Percentiles rank a stretch among this genome's conserved stretches.
phyloP scores from a whole-genome alignment of 345 rosid genomes.

The Linum tenue region DNA sequence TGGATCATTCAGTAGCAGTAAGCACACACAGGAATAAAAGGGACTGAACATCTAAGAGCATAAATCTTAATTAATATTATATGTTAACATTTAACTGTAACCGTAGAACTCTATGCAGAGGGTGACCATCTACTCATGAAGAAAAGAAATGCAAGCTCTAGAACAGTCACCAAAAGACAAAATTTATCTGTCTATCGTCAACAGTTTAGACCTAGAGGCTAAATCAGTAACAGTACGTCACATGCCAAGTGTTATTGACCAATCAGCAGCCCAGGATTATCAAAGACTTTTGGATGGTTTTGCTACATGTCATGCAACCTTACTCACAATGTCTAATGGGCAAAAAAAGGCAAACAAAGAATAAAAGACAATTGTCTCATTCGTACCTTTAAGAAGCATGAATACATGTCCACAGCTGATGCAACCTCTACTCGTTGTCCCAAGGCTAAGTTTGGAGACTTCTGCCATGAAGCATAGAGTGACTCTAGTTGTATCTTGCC shows the following conservation, averaged over 20 bases:
- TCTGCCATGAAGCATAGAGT: conserved; percentile 59
- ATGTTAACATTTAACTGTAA: not conserved
- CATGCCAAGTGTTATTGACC: no score
- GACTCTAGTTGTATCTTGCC: conserved; percentile 74
- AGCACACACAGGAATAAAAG: not conserved
- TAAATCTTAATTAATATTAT: not conserved
- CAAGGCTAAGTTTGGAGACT: conserved; percentile 66
- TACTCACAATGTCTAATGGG: not conserved
- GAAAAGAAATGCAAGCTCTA: no score
- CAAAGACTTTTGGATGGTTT: not conserved
- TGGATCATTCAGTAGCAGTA: conserved; percentile 11
- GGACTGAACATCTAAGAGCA: conserved; percentile 5
- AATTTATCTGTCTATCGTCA: no score
- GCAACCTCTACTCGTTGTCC: conserved; percentile 75
- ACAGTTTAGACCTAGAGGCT: no score
- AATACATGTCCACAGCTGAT: conserved; percentile 57
- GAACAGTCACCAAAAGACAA: no score
- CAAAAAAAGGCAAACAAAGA: not conserved
- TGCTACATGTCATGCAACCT: not conserved
- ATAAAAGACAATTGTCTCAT: not conserved
- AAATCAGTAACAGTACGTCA: no score
- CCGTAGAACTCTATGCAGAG: no score
- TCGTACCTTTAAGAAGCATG: conserved; percentile 78
- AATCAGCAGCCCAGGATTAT: conserved; percentile 1
- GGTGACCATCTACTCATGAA: no score